These are phyloP conservation scores for Pichia cephalocereana DNA, from an alignment of 805 yeast genomes.

Conservation along the genomic window DNA sequence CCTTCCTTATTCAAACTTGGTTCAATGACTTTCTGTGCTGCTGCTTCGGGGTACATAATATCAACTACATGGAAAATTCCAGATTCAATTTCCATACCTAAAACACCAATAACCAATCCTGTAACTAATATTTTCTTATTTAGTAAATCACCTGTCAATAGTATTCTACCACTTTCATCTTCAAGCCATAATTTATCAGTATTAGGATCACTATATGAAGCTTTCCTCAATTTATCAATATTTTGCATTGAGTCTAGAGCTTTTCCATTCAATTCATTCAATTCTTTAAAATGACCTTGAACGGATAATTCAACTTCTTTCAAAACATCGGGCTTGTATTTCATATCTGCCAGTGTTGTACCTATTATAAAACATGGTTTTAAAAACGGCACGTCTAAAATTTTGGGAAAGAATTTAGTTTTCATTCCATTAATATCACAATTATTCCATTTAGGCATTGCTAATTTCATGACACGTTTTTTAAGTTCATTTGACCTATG, in stretches of 20 bases:
- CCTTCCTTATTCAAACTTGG: constrained; percentile 12
- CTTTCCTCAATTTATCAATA: constrained; percentile 23
- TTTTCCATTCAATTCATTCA: constrained; percentile 3
- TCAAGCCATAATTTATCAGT: constrained; percentile 66
- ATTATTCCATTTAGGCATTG: constrained; percentile 32
- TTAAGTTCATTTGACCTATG: constrained; percentile 41
- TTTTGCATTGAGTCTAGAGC: constrained; percentile 12
- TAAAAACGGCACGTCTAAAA: constrained; percentile 54
- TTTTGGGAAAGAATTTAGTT: constrained; percentile 32
- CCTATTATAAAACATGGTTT: constrained; percentile 78
- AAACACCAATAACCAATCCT: constrained; percentile 77
- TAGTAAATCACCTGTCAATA: constrained; percentile 54
- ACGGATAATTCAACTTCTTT: constrained; percentile 62
- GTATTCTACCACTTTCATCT: constrained; percentile 86
- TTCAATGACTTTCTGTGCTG: constrained; percentile 38
- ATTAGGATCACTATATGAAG: constrained; percentile 45
- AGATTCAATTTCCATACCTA: constrained; percentile 77
- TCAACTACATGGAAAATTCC: constrained; percentile 84
- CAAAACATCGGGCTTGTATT: constrained; percentile 75
- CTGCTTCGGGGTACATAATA: constrained; percentile 56
- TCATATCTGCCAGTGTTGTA: constrained; percentile 76
- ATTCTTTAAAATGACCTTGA: constrained; percentile 39
- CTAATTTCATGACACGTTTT: constrained; percentile 37
- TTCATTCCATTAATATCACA: constrained; percentile 29
- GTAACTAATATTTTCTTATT: constrained; percentile 65